Percentiles rank a stretch among this genome's conserved stretches.
Evolutionary conservation across 495 filamentous ascomycete genomes (phyloP).

Genomic region (Hypoxylon lenormandii): DNA sequence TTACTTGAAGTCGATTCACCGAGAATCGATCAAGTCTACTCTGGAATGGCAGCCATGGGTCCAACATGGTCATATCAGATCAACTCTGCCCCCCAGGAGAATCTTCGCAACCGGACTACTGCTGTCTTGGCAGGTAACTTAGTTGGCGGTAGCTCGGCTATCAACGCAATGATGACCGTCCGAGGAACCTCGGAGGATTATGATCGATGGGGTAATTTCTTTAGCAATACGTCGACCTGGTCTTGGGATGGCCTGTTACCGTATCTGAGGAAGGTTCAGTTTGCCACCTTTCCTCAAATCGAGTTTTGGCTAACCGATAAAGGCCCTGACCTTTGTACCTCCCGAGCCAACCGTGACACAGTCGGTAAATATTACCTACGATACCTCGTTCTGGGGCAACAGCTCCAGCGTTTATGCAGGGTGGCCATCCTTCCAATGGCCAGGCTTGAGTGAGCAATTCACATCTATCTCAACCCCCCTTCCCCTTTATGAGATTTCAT

Average conservation of each 20-base stretch:
- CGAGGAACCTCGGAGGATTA: conserved; percentile 60
- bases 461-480: not conserved
- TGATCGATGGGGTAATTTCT: conserved; percentile 61
- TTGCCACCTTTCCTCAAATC: not conserved
- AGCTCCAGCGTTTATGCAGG: conserved; percentile 55
- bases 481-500: no score
- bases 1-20: conserved; percentile 40
- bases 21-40: conserved; percentile 47
- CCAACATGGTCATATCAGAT: conserved; percentile 60
- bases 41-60: conserved; percentile 48
- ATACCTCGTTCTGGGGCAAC: conserved; percentile 58
- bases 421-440: conserved; percentile 60
- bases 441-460: conserved; percentile 43
- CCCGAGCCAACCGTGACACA: conserved; percentile 51
- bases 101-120: conserved; percentile 52
- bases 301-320: not conserved
- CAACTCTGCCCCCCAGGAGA: conserved; percentile 56
- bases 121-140: conserved; percentile 52
- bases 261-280: conserved; percentile 58
- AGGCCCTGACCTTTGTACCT: conserved; percentile 57
- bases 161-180: conserved; percentile 61
- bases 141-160: conserved; percentile 62
- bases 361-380: conserved; percentile 57
- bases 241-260: conserved; percentile 61
- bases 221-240: conserved; percentile 55